These are phyloP conservation scores for Mucor circinelloides DNA, from an alignment of 371 early-diverging fungal species.

Conservation along the genomic window DNA sequence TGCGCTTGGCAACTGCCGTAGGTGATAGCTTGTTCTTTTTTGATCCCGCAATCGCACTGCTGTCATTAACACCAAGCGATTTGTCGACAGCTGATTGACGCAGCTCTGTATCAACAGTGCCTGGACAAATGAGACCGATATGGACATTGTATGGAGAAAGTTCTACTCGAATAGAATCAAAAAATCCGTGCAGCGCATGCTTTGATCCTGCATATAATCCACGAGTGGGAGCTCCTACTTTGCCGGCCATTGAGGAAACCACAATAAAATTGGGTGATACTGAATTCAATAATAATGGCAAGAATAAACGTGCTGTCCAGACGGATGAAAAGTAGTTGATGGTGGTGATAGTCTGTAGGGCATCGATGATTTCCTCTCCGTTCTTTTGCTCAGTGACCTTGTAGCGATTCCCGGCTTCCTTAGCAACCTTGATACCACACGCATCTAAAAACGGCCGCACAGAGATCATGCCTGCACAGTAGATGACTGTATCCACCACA, in stretches of 20 bases:
- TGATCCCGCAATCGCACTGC: slow-evolving; percentile 48
- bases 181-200: slow-evolving; percentile 85
- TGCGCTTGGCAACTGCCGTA: slow-evolving; percentile 57
- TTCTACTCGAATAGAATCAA: slow-evolving; percentile 83
- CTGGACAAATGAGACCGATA: slow-evolving; percentile 75
- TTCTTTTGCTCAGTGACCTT: not conserved
- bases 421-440: slow-evolving; percentile 36
- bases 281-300: slow-evolving; percentile 59
- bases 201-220: slow-evolving; percentile 82
- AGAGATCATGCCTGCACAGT: slow-evolving; percentile 74
- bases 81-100: slow-evolving; percentile 72
- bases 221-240: slow-evolving; percentile 82
- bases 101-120: slow-evolving; percentile 77
- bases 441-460: slow-evolving; percentile 60
- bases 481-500: slow-evolving; percentile 64
- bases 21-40: slow-evolving; percentile 66
- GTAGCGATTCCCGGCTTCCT: slow-evolving; percentile 5
- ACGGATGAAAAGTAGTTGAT: slow-evolving; percentile 74
- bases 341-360: slow-evolving; percentile 50
- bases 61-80: slow-evolving; percentile 9
- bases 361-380: slow-evolving; percentile 16
- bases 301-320: slow-evolving; percentile 56
- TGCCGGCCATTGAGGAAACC: slow-evolving; percentile 82
- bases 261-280: slow-evolving; percentile 67
- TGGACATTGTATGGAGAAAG: slow-evolving; percentile 57